Evolutionary conservation across 169 alveolate genomes (phyloP).

Genomic region (Hammondia hammondi): DNA sequence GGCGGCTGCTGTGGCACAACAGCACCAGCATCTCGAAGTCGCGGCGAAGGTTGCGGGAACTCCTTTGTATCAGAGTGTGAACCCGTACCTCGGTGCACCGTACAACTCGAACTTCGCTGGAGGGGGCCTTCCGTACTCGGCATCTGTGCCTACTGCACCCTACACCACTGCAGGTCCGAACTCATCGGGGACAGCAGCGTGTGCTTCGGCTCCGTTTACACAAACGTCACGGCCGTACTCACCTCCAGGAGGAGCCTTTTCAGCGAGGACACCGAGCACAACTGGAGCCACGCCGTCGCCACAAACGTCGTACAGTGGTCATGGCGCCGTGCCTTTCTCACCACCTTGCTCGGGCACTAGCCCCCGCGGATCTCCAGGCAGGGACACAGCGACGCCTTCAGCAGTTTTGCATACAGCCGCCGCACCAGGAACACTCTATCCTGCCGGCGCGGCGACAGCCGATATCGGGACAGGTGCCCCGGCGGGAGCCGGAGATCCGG

Average conservation of each 20-base stretch:
- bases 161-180: background rate
- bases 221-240: background rate
- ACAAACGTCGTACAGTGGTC: background rate
- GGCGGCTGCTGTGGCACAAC: constrained; percentile 24
- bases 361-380: background rate
- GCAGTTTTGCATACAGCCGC: background rate
- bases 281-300: background rate
- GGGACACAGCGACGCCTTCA: background rate
- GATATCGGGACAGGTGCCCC: background rate
- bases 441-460: background rate
- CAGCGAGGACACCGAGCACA: background rate
- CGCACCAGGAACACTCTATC: background rate
- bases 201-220: background rate
- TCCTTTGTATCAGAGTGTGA: background rate
- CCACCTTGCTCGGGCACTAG: background rate
- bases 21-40: constrained; percentile 26
- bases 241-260: background rate
- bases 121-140: constrained; percentile 36
- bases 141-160: background rate
- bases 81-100: constrained; percentile 24
- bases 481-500: background rate
- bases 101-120: background rate
- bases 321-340: background rate
- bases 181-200: background rate
- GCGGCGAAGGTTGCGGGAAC: constrained; percentile 34